Evolutionary conservation across 2,329 filamentous ascomycete species (phyloP).

Genomic region (Pseudocercospora musae): DNA sequence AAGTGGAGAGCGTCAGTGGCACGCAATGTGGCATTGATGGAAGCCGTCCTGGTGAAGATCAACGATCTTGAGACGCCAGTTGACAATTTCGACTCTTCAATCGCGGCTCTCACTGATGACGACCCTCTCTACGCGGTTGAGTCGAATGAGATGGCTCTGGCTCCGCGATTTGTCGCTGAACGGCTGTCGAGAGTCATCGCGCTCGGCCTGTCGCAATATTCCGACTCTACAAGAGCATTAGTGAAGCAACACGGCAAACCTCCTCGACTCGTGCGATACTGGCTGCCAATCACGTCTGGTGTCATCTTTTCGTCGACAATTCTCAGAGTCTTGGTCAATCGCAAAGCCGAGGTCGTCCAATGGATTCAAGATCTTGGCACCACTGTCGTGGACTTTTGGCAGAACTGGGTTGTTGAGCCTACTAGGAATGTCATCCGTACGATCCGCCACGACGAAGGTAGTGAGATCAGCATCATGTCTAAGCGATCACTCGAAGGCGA

Average conservation of each 20-base stretch:
- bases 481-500: conserved; percentile 87
- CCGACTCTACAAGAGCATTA: conserved; percentile 53
- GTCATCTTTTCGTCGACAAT: conserved; percentile 82
- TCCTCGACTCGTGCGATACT: conserved; percentile 74
- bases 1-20: conserved; percentile 74
- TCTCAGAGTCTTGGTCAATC: conserved; percentile 72
- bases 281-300: conserved; percentile 71
- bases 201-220: conserved; percentile 65
- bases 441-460: conserved; percentile 86
- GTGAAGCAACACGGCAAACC: conserved; percentile 71
- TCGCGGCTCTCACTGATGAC: conserved; percentile 55
- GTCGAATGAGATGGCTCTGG: conserved; percentile 23
- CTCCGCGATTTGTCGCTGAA: conserved; percentile 58
- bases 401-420: conserved; percentile 93
- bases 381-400: conserved; percentile 85
- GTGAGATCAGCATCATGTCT: conserved; percentile 96
- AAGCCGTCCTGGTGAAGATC: conserved; percentile 74
- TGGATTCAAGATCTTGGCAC: conserved; percentile 78
- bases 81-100: conserved; percentile 54
- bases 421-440: conserved; percentile 79
- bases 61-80: conserved; percentile 57
- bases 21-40: conserved; percentile 79
- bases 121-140: conserved; percentile 46
- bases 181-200: conserved; percentile 68
- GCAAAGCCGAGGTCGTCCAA: conserved; percentile 69